Conservation (phyloP, 2,329 filamentous ascomycete genomes). For the Fusarium acutatum region DNA sequence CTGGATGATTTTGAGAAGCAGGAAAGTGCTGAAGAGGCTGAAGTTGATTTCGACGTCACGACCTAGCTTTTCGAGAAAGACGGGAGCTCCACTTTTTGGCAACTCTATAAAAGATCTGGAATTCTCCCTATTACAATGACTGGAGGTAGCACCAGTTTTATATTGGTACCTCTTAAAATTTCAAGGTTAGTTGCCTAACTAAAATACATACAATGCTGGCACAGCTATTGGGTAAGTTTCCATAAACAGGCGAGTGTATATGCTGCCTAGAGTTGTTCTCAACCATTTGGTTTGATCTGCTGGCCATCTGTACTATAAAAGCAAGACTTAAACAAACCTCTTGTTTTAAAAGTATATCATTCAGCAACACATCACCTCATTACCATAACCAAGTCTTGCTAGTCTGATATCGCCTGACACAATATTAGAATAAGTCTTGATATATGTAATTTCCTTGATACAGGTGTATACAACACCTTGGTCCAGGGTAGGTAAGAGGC, state of each 20-base stretch:
- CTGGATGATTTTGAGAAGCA: background rate
- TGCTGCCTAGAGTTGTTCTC: background rate
- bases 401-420: no score
- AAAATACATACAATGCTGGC: background rate
- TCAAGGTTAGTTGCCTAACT: background rate
- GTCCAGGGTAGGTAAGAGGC: background rate
- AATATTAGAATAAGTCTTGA: no score
- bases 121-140: background rate
- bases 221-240: background rate
- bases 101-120: background rate
- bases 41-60: constrained; percentile 17
- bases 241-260: background rate
- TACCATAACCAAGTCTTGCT: no score
- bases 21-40: constrained; percentile 6
- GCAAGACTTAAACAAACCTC: background rate
- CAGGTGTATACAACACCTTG: background rate
- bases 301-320: background rate
- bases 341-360: background rate
- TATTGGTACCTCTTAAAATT: background rate
- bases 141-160: background rate
- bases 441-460: background rate
- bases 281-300: no score
- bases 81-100: constrained; percentile 6
- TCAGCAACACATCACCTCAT: no score
- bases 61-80: background rate